Evolutionary conservation across 352 stramenopile species (phyloP).

Genomic region (Peronospora farinosa): DNA sequence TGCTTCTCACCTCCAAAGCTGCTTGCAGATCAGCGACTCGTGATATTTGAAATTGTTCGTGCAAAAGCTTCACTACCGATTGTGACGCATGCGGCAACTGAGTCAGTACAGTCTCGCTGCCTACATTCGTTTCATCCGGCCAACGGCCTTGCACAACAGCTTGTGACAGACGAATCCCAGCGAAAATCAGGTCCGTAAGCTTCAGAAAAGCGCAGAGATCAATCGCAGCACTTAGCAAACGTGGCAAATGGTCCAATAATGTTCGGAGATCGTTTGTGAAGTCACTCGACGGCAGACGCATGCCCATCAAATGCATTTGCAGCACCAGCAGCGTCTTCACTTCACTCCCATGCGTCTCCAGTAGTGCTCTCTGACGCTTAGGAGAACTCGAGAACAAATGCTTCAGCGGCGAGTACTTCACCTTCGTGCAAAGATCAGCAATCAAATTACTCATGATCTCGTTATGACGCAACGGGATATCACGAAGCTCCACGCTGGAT

Average conservation of each 20-base stretch:
- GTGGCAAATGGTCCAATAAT: constrained; percentile 93
- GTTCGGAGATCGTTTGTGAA: constrained; percentile 96
- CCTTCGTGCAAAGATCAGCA: constrained; percentile 43
- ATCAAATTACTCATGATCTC: constrained; percentile 88
- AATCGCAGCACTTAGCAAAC: constrained; percentile 91
- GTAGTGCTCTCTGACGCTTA: constrained; percentile 50
- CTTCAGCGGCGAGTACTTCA: constrained; percentile 55
- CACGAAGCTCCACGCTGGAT: constrained; percentile 89
- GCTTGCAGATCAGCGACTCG: constrained; percentile 34
- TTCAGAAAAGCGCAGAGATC: constrained; percentile 78
- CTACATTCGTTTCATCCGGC: constrained; percentile 21
- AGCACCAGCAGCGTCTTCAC: constrained; percentile 88
- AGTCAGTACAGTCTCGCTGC: constrained; percentile 21
- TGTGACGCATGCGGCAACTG: constrained; percentile 45
- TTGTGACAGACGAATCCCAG: constrained; percentile 50
- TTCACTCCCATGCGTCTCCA: constrained; percentile 73
- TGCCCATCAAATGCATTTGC: constrained; percentile 91
- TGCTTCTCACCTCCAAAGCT: constrained; percentile 21
- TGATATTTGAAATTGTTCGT: constrained; percentile 23
- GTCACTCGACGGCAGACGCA: constrained; percentile 94
- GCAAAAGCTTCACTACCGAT: constrained; percentile 27
- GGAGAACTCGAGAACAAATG: constrained; percentile 37
- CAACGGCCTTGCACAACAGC: constrained; percentile 50
- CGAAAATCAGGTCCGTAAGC: constrained; percentile 42
- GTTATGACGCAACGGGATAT: constrained; percentile 95